These are phyloP conservation scores for Lichtheimia ornata DNA, from an alignment of 371 early-diverging fungal genomes.

Conservation along the genomic window DNA sequence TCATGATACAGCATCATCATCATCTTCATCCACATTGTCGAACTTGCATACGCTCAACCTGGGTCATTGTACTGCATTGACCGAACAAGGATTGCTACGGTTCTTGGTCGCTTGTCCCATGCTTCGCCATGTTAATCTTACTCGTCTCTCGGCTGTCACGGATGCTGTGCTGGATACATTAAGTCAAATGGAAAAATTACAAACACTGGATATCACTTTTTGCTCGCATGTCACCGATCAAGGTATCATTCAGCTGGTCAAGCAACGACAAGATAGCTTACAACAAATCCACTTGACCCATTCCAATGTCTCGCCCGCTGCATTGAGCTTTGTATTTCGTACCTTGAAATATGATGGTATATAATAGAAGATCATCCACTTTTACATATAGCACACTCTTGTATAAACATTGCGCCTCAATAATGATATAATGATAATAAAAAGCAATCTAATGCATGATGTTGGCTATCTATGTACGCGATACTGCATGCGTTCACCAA, in stretches of 20 bases:
- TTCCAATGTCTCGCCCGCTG: no score
- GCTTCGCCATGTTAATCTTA: not conserved
- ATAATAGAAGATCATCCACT: no score
- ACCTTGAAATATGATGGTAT: no score
- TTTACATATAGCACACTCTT: no score
- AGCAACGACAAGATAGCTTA: not conserved
- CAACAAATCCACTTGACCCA: no score
- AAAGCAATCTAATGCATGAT: no score
- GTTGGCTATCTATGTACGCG: no score
- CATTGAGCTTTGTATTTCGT: no score
- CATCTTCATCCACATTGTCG: not conserved
- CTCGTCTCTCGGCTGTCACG: conserved; percentile 8
- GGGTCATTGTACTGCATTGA: conserved; percentile 4
- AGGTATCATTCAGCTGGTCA: not conserved
- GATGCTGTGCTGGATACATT: conserved; percentile 10
- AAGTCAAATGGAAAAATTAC: not conserved
- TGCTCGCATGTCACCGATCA: conserved; percentile 20
- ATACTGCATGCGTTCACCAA: no score
- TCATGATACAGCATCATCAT: no score
- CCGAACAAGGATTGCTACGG: conserved; percentile 2
- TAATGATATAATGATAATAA: no score
- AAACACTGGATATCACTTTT: not conserved
- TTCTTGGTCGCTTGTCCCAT: not conserved
- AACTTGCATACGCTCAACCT: not conserved
- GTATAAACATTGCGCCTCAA: no score